Base-by-base conservation (phyloP, 108 stramenopile genomes). In the Skeletonema tropicum region DNA sequence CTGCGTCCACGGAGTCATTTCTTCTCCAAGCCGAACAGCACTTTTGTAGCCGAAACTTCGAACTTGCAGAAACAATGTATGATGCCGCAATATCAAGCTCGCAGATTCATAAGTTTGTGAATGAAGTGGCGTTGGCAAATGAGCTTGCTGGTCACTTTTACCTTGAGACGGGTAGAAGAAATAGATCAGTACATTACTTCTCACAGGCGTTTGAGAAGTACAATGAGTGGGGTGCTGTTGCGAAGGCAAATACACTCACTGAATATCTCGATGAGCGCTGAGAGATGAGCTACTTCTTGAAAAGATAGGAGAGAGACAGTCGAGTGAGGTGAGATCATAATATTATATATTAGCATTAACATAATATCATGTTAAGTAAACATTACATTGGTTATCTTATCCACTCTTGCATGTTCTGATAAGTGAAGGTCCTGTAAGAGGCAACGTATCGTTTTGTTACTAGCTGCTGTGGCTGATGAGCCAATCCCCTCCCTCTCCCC, bases 221-320 rank as follows among this genome's bases (percentile, higher is more conserved):
- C 46, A 63, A 13, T n/a, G 49, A 72, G 61, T 72, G 71, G 71
- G 71, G 71, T 30, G 71, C 71, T n/a, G 48, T 49, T 6, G 14
- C 61, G 21, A 63, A 72, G 49, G 61, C 59, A n/a, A 57, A 35
- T 35, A 6, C 35, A 35, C 35, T 35, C 9, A 6, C 35, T 8
- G 35, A 35, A 35, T 8, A 35, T 35, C 35, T 35, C 6, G 35
- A 35, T n/a, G n/a, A n/a, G n/a, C n/a, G n/a, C n/a, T n/a, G n/a
- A n/a, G n/a, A n/a, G n/a, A n/a, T n/a, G n/a, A n/a, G n/a, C n/a
- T n/a, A n/a, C n/a, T n/a, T n/a, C n/a, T n/a, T n/a, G n/a, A n/a
- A n/a, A n/a, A n/a, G n/a, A n/a, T n/a, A n/a, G n/a, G n/a, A n/a
- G n/a, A n/a, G n/a, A n/a, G n/a, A n/a, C n/a, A n/a, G n/a, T n/a